Base-by-base conservation (phyloP, 306 rosid genomes). In the Dalbergia oliveri region DNA sequence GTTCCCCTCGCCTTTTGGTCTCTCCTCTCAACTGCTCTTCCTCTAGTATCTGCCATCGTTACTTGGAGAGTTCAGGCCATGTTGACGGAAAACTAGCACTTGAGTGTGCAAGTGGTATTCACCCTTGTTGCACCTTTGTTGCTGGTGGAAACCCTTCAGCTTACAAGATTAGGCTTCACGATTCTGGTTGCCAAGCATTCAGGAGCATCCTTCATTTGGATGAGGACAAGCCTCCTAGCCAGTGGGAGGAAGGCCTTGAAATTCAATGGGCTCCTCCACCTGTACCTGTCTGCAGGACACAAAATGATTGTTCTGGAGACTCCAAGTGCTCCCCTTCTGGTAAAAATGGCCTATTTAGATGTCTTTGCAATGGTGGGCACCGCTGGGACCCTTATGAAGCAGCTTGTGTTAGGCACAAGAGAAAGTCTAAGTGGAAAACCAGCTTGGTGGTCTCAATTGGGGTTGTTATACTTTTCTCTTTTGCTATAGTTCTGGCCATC, bases 81-180 rank as follows among this genome's bases (percentile, higher is more conserved):
- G 88, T 91, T 43, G 90, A 88, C 33, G 26, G 5, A 26, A 79
- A 82, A 11, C 61, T 80, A 82, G 90, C 94, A 14, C 33, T 49
- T 44, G 84, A 84, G 72, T 95, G 99, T 86, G 88, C 86, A 1
- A 85, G 88, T 57, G 90, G 51, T 51, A 66, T 93, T 81, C 86
- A 84, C 70, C 93, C 94, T 75, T 93, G 99, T 82, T 95, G 99
- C 83, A 91, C 98, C 11, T 95, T 95, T 84, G 34, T 85, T 49
- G 86, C 97, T 3, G 99, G 97, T 13, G 99, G 99, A 3, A 79
- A 58, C 83, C 98, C 99, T 80, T 93, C 98, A 15, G 94, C 98
- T 14, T 93, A 93, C 88, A 95, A 85, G 85, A 95, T 93, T 58
- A 50, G 98, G 84, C 98, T 95, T 82, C 99, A 93, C 33, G 81